A percentile compares a stretch with the other conserved stretches of the same genome.
phyloP scores from a whole-genome alignment of 2,329 filamentous ascomycete genomes.

The Fusarium hostae region DNA sequence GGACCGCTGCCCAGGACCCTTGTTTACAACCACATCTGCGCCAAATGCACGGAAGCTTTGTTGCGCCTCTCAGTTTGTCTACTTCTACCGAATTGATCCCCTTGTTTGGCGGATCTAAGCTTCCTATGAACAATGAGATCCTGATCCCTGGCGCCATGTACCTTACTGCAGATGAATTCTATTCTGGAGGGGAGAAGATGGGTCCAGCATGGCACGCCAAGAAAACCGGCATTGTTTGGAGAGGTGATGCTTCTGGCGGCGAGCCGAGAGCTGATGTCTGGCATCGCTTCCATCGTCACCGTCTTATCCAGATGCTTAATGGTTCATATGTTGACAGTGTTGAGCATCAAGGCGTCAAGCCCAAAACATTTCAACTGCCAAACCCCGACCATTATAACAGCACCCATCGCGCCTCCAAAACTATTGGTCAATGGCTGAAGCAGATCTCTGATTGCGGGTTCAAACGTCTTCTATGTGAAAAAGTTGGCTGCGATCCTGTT shows the following conservation, averaged over 20 bases:
- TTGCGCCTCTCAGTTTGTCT: constrained; percentile 62
- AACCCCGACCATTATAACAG: constrained; percentile 56
- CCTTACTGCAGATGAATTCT: constrained; percentile 66
- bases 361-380: constrained; percentile 63
- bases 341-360: constrained; percentile 54
- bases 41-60: constrained; percentile 66
- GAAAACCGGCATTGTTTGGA: constrained; percentile 67
- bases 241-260: constrained; percentile 72
- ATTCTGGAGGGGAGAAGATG: constrained; percentile 65
- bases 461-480: constrained; percentile 53
- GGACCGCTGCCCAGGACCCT: constrained; percentile 67
- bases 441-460: constrained; percentile 58
- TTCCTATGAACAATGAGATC: constrained; percentile 72
- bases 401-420: constrained; percentile 45
- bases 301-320: constrained; percentile 76
- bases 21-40: constrained; percentile 67
- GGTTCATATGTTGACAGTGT: constrained; percentile 64
- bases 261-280: constrained; percentile 65
- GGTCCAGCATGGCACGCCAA: constrained; percentile 70
- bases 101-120: constrained; percentile 71
- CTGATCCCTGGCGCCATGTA: constrained; percentile 74
- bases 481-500: constrained; percentile 54
- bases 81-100: constrained; percentile 67
- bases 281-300: constrained; percentile 77
- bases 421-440: constrained; percentile 56